These are phyloP conservation scores for Melocanna baccifera DNA, from an alignment of 176 grass and related monocot species.

Conservation along the genomic window DNA sequence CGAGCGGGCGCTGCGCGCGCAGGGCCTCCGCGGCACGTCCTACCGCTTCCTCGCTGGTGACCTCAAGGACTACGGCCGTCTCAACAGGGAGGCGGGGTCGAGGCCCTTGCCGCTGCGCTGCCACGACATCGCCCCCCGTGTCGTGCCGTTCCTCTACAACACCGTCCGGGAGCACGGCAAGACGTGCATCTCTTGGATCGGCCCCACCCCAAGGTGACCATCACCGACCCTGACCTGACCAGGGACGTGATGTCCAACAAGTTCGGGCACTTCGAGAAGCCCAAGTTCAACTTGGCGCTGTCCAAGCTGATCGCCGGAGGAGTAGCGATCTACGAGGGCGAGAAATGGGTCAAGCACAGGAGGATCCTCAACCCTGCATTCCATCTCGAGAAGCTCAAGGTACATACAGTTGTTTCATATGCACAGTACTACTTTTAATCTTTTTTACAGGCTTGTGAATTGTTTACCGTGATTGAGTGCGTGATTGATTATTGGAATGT, in stretches of 20 bases:
- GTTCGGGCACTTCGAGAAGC: conserved; percentile 45
- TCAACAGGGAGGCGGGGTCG: conserved; percentile 37
- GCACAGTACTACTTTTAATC: background rate
- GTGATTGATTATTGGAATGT: background rate
- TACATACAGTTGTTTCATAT: background rate
- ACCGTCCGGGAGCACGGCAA: conserved; percentile 43
- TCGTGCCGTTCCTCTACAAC: conserved; percentile 29
- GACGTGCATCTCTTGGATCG: conserved; percentile 56
- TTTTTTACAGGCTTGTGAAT: background rate
- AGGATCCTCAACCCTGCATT: conserved; percentile 59
- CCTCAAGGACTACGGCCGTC: conserved; percentile 27
- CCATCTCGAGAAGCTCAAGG: conserved; percentile 60
- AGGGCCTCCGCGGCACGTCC: conserved; percentile 43
- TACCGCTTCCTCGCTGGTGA: conserved; percentile 55
- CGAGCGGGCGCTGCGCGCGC: conserved; percentile 38
- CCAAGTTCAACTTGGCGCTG: background rate
- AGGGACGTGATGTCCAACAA: conserved; percentile 53
- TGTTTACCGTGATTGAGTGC: background rate
- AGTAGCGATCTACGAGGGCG: conserved; percentile 31
- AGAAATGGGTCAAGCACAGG: conserved; percentile 66
- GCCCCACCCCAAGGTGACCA: conserved; percentile 43
- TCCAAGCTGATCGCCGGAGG: conserved; percentile 24
- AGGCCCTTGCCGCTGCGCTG: conserved; percentile 39
- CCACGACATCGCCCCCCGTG: conserved; percentile 44
- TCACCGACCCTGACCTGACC: conserved; percentile 36